Percentiles rank a stretch among this genome's conserved stretches.
Conservation (phyloP, 768 basidiomycete genomes). For the Xerocomellus chrysenteron region DNA sequence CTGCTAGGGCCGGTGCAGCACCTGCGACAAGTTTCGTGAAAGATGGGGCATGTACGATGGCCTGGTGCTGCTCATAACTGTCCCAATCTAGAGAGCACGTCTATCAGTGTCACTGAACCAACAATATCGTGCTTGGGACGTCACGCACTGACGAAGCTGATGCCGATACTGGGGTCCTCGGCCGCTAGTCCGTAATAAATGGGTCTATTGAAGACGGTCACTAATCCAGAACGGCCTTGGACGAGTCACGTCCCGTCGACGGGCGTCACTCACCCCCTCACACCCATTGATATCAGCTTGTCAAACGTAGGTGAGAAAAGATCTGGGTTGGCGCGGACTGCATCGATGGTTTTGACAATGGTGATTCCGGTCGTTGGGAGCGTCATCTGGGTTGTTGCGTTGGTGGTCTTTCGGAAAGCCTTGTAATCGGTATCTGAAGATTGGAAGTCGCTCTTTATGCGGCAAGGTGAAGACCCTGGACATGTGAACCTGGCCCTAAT, state of each 20-base stretch:
- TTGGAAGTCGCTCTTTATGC: no score
- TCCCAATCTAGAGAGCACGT: slow-evolving; percentile 9
- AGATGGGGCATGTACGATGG: background rate
- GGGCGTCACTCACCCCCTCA: background rate
- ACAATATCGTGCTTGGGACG: background rate
- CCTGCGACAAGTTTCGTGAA: background rate
- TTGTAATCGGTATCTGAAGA: no score
- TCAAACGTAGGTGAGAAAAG: background rate
- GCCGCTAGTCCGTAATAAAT: slow-evolving; percentile 4
- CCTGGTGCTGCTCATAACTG: slow-evolving; percentile 4
- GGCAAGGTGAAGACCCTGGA: no score
- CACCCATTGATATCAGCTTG: background rate
- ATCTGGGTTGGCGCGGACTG: background rate
- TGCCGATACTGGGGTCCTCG: slow-evolving; percentile 2
- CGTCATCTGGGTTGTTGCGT: background rate
- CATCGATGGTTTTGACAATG: slow-evolving; percentile 4
- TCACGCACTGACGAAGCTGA: slow-evolving; percentile 7
- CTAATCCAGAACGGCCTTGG: background rate
- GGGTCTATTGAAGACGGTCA: no score
- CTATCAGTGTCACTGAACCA: background rate
- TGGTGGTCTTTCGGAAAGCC: background rate
- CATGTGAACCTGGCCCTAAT: no score
- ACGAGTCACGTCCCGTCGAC: background rate
- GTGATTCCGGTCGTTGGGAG: slow-evolving; percentile 6
- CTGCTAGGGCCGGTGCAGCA: background rate